phyloP scores from a whole-genome alignment of 805 yeast species.

The Myxozyma geophila region DNA sequence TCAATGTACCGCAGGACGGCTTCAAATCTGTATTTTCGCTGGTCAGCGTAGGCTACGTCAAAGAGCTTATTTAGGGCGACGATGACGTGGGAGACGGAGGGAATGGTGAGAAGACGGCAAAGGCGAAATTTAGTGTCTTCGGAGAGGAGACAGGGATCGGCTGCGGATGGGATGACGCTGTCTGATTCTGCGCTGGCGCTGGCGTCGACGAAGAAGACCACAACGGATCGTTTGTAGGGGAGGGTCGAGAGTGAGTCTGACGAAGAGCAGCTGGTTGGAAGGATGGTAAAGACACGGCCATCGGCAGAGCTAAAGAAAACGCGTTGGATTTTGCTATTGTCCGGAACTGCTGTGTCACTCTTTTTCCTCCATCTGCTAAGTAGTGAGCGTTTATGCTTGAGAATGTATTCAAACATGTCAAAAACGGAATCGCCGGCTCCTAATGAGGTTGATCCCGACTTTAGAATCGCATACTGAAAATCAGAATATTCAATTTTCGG shows the following conservation, averaged over 20 bases:
- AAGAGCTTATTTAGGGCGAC: slow-evolving; percentile 9
- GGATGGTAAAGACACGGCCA: neutral
- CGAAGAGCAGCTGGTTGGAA: neutral
- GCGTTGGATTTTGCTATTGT: neutral
- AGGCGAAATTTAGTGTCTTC: slow-evolving; percentile 3
- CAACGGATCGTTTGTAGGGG: slow-evolving; percentile 7
- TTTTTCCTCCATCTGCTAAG: neutral
- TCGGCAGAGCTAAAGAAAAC: neutral
- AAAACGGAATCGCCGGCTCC: slow-evolving; percentile 12
- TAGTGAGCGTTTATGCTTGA: neutral
- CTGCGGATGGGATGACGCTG: neutral
- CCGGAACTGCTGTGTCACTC: neutral
- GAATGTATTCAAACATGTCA: slow-evolving; percentile 6
- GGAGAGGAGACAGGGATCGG: slow-evolving; percentile 6
- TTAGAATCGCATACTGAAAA: neutral
- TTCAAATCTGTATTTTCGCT: neutral
- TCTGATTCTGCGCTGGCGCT: neutral
- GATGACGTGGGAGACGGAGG: slow-evolving; percentile 11
- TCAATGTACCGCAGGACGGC: slow-evolving; percentile 1
- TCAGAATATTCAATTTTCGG: neutral
- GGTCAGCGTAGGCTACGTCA: neutral
- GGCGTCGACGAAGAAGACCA: slow-evolving; percentile 7
- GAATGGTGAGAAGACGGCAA: neutral
- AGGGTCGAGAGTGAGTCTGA: neutral
- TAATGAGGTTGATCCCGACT: neutral